Evolutionary conservation across 495 filamentous ascomycete species (phyloP).

Genomic region (Penicillium alfredii): DNA sequence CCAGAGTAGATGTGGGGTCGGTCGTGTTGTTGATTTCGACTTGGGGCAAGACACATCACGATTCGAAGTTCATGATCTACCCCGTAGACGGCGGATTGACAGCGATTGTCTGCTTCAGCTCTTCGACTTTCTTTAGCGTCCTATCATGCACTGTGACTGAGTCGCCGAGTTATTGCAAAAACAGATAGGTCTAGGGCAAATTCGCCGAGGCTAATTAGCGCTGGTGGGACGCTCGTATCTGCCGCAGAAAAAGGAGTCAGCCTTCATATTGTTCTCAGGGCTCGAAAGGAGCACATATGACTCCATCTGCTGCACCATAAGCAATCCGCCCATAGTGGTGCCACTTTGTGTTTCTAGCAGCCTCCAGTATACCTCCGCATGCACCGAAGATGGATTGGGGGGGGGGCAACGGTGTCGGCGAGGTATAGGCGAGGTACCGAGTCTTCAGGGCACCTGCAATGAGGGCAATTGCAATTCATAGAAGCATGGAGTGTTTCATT

Average conservation of each 20-base stretch:
- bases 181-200: constrained; percentile 59
- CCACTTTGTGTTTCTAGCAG: constrained; percentile 16
- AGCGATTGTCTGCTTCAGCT: too few species aligned
- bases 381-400: constrained; percentile 8
- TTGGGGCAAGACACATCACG: constrained; percentile 63
- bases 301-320: constrained; percentile 79
- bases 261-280: too few species aligned
- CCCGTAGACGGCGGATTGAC: constrained; percentile 38
- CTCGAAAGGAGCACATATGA: constrained; percentile 64
- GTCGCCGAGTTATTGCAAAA: constrained; percentile 45
- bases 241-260: constrained; percentile 16
- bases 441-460: too few species aligned
- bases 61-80: constrained; percentile 93
- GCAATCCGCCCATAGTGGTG: constrained; percentile 62
- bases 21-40: constrained; percentile 78
- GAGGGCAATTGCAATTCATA: constrained; percentile 1
- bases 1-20: constrained; percentile 70
- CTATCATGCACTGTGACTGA: constrained; percentile 58
- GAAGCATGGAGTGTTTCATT: too few species aligned
- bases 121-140: constrained; percentile 57
- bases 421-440: background rate
- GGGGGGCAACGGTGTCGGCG: constrained; percentile 5
- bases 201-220: constrained; percentile 75
- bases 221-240: constrained; percentile 89
- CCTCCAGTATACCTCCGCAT: constrained; percentile 19